These are phyloP conservation scores for Potentilla sterilis DNA, from an alignment of 306 rosid species.

Conservation along the genomic window DNA sequence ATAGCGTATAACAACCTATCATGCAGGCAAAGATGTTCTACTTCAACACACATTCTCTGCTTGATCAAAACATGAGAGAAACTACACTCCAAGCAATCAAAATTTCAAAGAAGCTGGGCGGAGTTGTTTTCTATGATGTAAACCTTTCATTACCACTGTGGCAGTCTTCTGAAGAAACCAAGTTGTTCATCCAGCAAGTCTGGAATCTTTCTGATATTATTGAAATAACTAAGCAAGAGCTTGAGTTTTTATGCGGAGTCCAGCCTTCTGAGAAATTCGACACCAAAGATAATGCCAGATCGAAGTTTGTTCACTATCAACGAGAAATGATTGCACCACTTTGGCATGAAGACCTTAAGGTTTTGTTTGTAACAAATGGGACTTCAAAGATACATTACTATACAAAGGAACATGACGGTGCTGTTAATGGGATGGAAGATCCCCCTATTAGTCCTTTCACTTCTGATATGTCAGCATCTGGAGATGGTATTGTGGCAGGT, in stretches of 20 bases:
- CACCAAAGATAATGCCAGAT: conserved; percentile 67
- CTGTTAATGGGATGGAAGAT: conserved; percentile 84
- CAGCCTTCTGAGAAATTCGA: conserved; percentile 80
- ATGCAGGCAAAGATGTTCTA: conserved; percentile 95
- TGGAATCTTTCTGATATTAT: conserved; percentile 86
- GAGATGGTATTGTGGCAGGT: conserved; percentile 97
- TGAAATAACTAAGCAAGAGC: conserved; percentile 96
- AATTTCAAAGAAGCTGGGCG: conserved; percentile 72
- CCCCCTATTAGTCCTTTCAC: conserved; percentile 78
- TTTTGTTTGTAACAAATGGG: conserved; percentile 93
- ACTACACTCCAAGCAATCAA: conserved; percentile 78
- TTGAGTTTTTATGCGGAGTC: conserved; percentile 85
- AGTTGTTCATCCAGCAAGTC: conserved; percentile 59
- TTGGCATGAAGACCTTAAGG: conserved; percentile 87
- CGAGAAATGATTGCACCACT: conserved; percentile 61
- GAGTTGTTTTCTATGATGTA: conserved; percentile 76
- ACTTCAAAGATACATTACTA: conserved; percentile 95
- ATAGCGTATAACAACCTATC: conserved; percentile 23
- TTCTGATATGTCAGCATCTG: conserved; percentile 85
- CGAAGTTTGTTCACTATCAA: conserved; percentile 76
- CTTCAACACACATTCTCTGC: conserved; percentile 82
- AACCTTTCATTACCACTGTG: conserved; percentile 91
- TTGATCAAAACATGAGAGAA: conserved; percentile 81
- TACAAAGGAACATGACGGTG: conserved; percentile 69
- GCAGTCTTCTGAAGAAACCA: conserved; percentile 80